Evolutionary conservation across 2,329 filamentous ascomycete species (phyloP).

Genomic region (Hypomyces perniciosus): DNA sequence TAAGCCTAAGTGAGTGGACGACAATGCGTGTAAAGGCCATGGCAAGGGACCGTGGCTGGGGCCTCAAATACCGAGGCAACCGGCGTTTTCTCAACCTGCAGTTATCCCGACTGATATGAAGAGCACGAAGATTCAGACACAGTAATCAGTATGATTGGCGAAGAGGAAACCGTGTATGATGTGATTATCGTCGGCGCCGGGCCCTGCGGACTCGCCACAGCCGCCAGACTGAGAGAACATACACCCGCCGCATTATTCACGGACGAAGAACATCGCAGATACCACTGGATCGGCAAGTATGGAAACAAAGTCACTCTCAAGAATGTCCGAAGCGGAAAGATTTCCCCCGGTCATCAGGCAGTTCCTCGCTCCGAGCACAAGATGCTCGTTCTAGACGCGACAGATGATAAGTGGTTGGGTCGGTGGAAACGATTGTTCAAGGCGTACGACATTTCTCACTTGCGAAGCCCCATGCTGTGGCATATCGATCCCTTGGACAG

Average conservation of each 20-base stretch:
- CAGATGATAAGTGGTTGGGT: constrained; percentile 58
- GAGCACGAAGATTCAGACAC: background rate
- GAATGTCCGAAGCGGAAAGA: constrained; percentile 30
- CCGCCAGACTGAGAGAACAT: constrained; percentile 63
- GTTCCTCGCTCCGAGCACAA: constrained; percentile 24
- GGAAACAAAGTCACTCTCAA: constrained; percentile 54
- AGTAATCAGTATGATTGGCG: background rate
- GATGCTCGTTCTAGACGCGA: constrained; percentile 62
- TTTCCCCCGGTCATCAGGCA: constrained; percentile 11
- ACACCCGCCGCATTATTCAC: constrained; percentile 76
- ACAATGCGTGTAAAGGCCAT: no score
- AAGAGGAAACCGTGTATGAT: constrained; percentile 46
- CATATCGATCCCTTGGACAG: constrained; percentile 71
- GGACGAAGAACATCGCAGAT: constrained; percentile 76
- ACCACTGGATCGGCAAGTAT: constrained; percentile 68
- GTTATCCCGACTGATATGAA: no score
- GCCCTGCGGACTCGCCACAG: constrained; percentile 67
- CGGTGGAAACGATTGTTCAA: constrained; percentile 66
- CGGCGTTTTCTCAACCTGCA: no score
- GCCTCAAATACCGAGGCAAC: no score
- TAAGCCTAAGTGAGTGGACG: no score
- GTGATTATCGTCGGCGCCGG: constrained; percentile 70
- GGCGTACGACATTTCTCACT: constrained; percentile 61
- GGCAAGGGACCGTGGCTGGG: no score
- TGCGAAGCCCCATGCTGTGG: constrained; percentile 78